Evolutionary conservation across 805 yeast species (phyloP).

Genomic region (Candida broadrunensis): DNA sequence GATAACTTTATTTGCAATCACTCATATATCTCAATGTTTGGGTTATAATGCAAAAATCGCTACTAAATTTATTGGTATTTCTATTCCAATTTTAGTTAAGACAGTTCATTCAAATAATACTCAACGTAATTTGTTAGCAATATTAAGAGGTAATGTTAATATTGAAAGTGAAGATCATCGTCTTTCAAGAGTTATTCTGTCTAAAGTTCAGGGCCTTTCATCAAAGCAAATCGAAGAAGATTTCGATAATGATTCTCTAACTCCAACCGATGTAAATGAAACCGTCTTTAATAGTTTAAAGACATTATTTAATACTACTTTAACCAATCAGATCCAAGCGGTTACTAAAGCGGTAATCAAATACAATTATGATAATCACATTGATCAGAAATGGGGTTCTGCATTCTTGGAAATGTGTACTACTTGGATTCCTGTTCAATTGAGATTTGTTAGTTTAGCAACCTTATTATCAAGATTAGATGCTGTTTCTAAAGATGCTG

Average conservation of each 20-base stretch:
- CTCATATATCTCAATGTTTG: slow-evolving; percentile 36
- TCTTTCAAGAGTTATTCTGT: slow-evolving; percentile 25
- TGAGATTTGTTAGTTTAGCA: slow-evolving; percentile 62
- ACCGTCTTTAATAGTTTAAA: slow-evolving; percentile 51
- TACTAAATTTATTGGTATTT: slow-evolving; percentile 24
- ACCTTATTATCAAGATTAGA: slow-evolving; percentile 34
- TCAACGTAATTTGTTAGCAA: slow-evolving; percentile 16
- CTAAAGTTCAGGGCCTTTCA: slow-evolving; percentile 13
- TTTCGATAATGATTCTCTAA: slow-evolving; percentile 33
- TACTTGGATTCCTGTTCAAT: slow-evolving; percentile 77
- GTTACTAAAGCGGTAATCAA: slow-evolving; percentile 53
- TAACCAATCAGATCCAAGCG: slow-evolving; percentile 56
- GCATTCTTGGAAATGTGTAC: slow-evolving; percentile 62
- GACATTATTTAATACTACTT: slow-evolving; percentile 60
- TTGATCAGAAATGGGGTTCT: slow-evolving; percentile 47
- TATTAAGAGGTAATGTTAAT: slow-evolving; percentile 24
- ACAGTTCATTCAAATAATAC: slow-evolving; percentile 24
- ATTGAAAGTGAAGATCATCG: slow-evolving; percentile 20
- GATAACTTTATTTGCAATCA: slow-evolving; percentile 38
- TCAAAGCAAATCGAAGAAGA: slow-evolving; percentile 18
- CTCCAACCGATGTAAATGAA: slow-evolving; percentile 39
- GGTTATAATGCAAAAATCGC: slow-evolving; percentile 29
- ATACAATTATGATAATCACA: slow-evolving; percentile 28
- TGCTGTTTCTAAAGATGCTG: slow-evolving; percentile 14
- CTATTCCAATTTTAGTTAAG: slow-evolving; percentile 37